Evolutionary conservation across 2,329 filamentous ascomycete genomes (phyloP), one percentile per base, ranked within the genome.

Genomic region (Botrytis paeoniae): DNA sequence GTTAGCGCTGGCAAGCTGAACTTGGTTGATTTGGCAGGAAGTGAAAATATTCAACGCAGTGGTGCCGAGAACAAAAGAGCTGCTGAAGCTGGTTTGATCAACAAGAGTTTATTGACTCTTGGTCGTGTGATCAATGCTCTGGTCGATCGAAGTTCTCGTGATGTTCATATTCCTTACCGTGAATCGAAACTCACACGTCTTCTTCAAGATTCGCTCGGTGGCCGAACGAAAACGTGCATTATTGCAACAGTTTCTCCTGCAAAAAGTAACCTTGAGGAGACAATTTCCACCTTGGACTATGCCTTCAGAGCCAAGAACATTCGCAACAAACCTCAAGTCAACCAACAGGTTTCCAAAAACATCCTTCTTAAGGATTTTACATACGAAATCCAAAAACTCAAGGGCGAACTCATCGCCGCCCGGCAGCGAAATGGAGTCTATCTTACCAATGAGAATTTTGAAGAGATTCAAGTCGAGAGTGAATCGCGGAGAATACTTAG

Each of bases 251-350:
- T 99, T 59, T 98, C 96, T 3, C 95, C 96, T 1, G 94, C 95
- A 12, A 97, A 96, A 82, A 95, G 92, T 82, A 99, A 98, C 78
- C 86, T 99, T 1, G 96, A 99, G 80, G 96, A 99, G 82, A 99
- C 97, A 0, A 98, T 99, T 74, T 98, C 96, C 0, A 99, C 97
- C 0, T 87, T 99, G 2, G 96, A 99, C 81, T 99, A 99, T 80
- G 97, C 96, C 18, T 98, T 98, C 83, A 89, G 96, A 64, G 96
- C 96, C 25, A 99, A 99, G 85, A 98, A 99, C 78, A 99, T 99
- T 79, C 92, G 93, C 68, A 99, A 99, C 83, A 98, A 98, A 83
- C 97, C 96, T 0, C 96, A 99, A 80, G 87, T 97, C 78, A 99
- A 98, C 82, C 93, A 94, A 66, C 89, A 93, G 80, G 89, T 98